These are phyloP conservation scores for Tetracladium marchalianum DNA, from an alignment of 495 filamentous ascomycete species.

Conservation along the genomic window DNA sequence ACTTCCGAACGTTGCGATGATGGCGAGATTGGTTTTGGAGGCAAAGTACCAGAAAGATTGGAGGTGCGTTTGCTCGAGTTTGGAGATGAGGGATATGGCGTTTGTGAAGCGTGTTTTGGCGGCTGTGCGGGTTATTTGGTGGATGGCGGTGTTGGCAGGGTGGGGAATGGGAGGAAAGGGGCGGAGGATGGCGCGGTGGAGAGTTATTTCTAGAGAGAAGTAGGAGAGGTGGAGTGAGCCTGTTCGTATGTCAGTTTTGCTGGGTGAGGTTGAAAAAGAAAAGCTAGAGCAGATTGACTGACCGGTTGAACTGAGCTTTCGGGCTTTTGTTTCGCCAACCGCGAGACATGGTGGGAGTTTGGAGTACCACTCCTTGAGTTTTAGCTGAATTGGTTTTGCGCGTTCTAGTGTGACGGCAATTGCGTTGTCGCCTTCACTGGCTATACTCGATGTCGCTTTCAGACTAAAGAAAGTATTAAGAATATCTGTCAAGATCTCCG, in stretches of 20 bases:
- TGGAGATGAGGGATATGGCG: slow-evolving; percentile 66
- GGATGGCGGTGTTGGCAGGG: slow-evolving; percentile 30
- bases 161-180: slow-evolving; percentile 69
- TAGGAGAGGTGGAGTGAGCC: slow-evolving; percentile 77
- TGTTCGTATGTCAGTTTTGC: not conserved
- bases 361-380: slow-evolving; percentile 71
- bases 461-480: slow-evolving; percentile 71
- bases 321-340: slow-evolving; percentile 44
- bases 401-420: slow-evolving; percentile 53
- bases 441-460: slow-evolving; percentile 40
- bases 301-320: slow-evolving; percentile 42
- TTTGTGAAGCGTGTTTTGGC: slow-evolving; percentile 68
- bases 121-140: slow-evolving; percentile 82
- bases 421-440: slow-evolving; percentile 36
- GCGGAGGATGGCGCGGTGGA: slow-evolving; percentile 72
- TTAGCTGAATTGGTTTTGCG: slow-evolving; percentile 74
- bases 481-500: slow-evolving; percentile 65
- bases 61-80: slow-evolving; percentile 59
- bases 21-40: slow-evolving; percentile 67
- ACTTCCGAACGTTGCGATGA: slow-evolving; percentile 69
- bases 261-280: not conserved
- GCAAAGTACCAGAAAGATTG: slow-evolving; percentile 75
- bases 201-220: slow-evolving; percentile 74
- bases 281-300: not conserved
- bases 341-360: slow-evolving; percentile 51